Conservation (phyloP, 345 rosid species). For the Carallia pectinifolia region DNA sequence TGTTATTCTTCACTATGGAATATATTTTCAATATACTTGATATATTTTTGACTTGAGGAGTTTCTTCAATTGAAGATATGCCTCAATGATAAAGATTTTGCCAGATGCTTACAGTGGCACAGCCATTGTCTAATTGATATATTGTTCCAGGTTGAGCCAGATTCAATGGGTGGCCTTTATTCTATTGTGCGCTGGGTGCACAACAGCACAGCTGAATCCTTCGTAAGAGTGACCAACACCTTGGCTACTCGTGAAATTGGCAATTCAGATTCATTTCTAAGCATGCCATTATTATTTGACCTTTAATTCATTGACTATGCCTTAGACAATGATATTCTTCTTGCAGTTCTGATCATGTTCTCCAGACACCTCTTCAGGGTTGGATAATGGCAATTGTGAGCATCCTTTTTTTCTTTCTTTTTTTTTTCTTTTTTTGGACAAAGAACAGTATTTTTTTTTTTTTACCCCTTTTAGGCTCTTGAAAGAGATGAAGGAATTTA, state of each 20-base stretch:
- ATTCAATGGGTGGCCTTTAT: constrained; percentile 97
- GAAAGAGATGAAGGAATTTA: constrained; percentile 8
- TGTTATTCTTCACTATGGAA: background rate
- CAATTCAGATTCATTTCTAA: background rate
- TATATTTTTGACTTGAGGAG: background rate
- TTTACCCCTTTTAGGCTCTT: background rate
- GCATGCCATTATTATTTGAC: background rate
- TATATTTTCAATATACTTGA: background rate
- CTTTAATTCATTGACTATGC: background rate
- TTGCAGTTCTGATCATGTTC: constrained; percentile 89
- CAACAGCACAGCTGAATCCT: constrained; percentile 91
- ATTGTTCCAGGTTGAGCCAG: constrained; percentile 73
- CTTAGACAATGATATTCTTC: constrained; percentile 3
- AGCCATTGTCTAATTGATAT: background rate
- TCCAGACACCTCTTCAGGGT: constrained; percentile 84
- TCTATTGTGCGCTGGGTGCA: constrained; percentile 92
- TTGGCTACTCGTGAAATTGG: constrained; percentile 2
- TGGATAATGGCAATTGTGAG: constrained; percentile 99
- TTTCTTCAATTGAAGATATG: constrained; percentile 7
- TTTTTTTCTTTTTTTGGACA: too few relatives aligned
- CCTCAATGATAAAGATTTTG: constrained; percentile 1
- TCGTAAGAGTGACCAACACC: constrained; percentile 48
- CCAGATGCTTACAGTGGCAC: background rate
- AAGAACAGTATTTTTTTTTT: too few relatives aligned
- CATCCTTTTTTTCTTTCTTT: background rate